These are phyloP conservation scores for Coprinopsis marcescibilis DNA, from an alignment of 768 basidiomycete species.

Conservation along the genomic window DNA sequence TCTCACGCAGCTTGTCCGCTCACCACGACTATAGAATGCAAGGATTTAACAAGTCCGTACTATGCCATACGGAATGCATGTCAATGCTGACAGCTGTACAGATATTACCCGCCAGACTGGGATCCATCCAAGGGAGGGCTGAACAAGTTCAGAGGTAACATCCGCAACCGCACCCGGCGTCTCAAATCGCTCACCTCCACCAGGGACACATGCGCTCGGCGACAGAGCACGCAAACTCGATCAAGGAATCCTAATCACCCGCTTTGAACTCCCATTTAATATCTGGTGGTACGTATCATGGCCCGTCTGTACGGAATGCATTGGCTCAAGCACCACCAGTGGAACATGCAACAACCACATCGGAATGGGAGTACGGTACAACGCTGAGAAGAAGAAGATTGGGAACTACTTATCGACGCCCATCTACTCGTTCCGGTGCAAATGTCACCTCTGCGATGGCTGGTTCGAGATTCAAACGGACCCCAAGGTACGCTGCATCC, in stretches of 20 bases:
- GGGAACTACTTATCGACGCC: slow-evolving; percentile 93
- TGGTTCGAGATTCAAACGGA: slow-evolving; percentile 99
- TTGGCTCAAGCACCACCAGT: slow-evolving; percentile 33
- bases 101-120: slow-evolving; percentile 48
- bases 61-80: neutral
- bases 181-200: slow-evolving; percentile 4
- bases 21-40: no score
- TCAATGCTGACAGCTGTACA: slow-evolving; percentile 13
- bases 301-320: neutral
- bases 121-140: slow-evolving; percentile 59
- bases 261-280: slow-evolving; percentile 95
- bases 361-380: slow-evolving; percentile 99
- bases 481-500: slow-evolving; percentile 77
- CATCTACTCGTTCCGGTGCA: slow-evolving; percentile 93
- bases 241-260: slow-evolving; percentile 91
- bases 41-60: slow-evolving; percentile 41
- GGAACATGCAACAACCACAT: slow-evolving; percentile 94
- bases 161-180: neutral
- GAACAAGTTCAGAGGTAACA: slow-evolving; percentile 62
- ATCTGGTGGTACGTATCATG: slow-evolving; percentile 77
- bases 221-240: slow-evolving; percentile 93
- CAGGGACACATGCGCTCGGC: slow-evolving; percentile 91
- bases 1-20: no score
- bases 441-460: slow-evolving; percentile 93
- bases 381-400: slow-evolving; percentile 97